Base-by-base conservation (phyloP, 2,329 filamentous ascomycete genomes). In the Trichocomaceae sp. region DNA sequence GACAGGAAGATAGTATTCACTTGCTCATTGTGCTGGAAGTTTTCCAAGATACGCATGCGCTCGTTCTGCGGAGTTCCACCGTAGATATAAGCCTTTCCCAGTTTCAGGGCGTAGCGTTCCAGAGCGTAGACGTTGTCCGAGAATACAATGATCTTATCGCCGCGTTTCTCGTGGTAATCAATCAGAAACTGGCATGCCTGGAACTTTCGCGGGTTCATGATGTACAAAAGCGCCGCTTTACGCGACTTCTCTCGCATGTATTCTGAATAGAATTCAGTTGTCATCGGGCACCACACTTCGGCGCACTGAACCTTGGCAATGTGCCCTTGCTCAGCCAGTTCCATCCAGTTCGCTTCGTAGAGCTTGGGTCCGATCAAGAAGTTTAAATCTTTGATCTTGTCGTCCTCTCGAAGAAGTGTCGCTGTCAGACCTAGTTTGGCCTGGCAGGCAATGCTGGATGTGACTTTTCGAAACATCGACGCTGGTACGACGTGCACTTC, bases 281-380 rank as follows among this genome's bases (percentile, higher is more conserved):
- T 95, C 93, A 99, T 99, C 2, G 92, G 90, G 67, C 93, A 99
- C 93, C 93, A 99, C 6, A 99, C 93, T 72, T 99, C 93, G 13
- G 93, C 93, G 70, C 93, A 99, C 71, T 99, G 93, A 1, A 99
- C 93, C 62, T 90, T 87, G 35, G 93, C 93, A 69, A 99, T 99
- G 67, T 96, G 91, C 0, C 93, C 93, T 72, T 96, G 90, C 65
- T 96, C 89, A 1, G 92, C 93, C 41, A 99, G 81, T 70, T 99
- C 93, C 85, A 97, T 96, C 93, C 93, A 99, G 70, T 99, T 99
- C 26, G 93, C 93, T 72, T 99, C 93, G 68, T 96, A 99, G 0
- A 99, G 78, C 71, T 99, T 99, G 0, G 93, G 93, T 0, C 93
- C 93, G 64, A 99, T 97, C 56, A 99, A 75, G 68, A 97, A 99